Evolutionary conservation across 2,329 filamentous ascomycete species (phyloP), one percentile per base, ranked within the genome.

Genomic region (Cordyceps pruinosa): DNA sequence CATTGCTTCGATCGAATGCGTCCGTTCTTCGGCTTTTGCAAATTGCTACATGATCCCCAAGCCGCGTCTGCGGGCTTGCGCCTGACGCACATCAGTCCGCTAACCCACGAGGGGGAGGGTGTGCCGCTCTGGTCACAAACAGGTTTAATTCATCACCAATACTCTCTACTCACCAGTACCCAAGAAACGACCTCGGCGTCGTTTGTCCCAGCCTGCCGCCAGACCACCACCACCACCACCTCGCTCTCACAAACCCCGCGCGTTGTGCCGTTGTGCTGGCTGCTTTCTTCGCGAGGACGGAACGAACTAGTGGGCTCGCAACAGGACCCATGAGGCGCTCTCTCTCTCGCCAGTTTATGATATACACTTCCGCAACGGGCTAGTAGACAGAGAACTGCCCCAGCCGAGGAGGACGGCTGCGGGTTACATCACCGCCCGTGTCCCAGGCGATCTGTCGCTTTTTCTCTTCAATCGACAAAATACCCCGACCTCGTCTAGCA

Each of bases 351-450:
- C n/a, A n/a, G n/a, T n/a, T n/a, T n/a, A n/a, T n/a, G n/a, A n/a
- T n/a, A n/a, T n/a, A n/a, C n/a, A n/a, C n/a, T n/a, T 46, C 51
- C 52, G 52, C 42, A 55, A 35, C 25, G 17, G 52, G 42, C 17
- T 19, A 39, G 21, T 21, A 34, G 50, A 25, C n/a, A 28, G 37
- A 25, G 37, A n/a, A n/a, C n/a, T n/a, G n/a, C n/a, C n/a, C n/a
- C n/a, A n/a, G n/a, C n/a, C n/a, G n/a, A n/a, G 15, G 12, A 23
- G 4, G 30, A 17, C 47, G 10, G 49, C 37, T 30, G 21, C n/a
- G 9, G n/a, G 42, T 55, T 39, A 21, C 52, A 47, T 41, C 42
- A 55, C 52, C 23, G 42, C 52, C 37, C 21, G 6, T 17, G 35
- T 32, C 10, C 15, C 21, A 30, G 39, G 30, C 51, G 28, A 54